These are phyloP conservation scores for Leccinum pellstonianum DNA, from an alignment of 768 basidiomycete genomes.

Conservation along the genomic window DNA sequence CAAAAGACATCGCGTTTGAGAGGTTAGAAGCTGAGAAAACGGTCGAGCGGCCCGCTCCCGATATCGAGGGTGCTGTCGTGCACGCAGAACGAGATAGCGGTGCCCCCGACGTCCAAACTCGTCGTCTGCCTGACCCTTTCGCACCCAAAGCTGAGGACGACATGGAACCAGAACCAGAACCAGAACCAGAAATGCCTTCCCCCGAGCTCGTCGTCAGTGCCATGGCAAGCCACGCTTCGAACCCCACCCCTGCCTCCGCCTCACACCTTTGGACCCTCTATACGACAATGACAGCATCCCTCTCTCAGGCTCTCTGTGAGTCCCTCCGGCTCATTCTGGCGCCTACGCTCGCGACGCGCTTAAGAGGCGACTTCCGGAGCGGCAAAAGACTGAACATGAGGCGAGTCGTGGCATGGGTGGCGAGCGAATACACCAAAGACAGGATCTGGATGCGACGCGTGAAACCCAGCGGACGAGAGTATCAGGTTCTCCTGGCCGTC, in stretches of 20 bases:
- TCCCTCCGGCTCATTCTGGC: constrained; percentile 95
- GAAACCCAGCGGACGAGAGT: constrained; percentile 89
- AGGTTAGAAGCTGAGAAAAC: constrained; percentile 30
- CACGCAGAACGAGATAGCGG: constrained; percentile 29
- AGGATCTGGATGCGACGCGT: constrained; percentile 98
- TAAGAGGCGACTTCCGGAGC: constrained; percentile 95
- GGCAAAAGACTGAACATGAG: constrained; percentile 99
- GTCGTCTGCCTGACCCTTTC: constrained; percentile 26
- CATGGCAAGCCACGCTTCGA: constrained; percentile 19
- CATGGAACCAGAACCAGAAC: constrained; percentile 15
- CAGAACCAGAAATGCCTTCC: constrained; percentile 11
- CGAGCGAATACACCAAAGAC: constrained; percentile 98
- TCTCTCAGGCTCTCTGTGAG: constrained; percentile 91
- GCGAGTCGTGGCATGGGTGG: constrained; percentile 96
- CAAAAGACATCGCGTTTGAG: constrained; percentile 25
- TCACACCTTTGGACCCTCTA: constrained; percentile 89
- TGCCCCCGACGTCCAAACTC: background rate
- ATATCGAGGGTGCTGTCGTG: constrained; percentile 49
- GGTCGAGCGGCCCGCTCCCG: constrained; percentile 25
- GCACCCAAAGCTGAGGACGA: constrained; percentile 32
- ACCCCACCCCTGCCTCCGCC: constrained; percentile 37
- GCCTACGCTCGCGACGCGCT: constrained; percentile 88
- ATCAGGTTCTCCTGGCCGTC: constrained; percentile 90
- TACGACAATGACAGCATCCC: constrained; percentile 84
- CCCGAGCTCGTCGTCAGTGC: constrained; percentile 23